Evolutionary conservation across 768 basidiomycete genomes (phyloP).

Genomic region (Mycena polygramma): DNA sequence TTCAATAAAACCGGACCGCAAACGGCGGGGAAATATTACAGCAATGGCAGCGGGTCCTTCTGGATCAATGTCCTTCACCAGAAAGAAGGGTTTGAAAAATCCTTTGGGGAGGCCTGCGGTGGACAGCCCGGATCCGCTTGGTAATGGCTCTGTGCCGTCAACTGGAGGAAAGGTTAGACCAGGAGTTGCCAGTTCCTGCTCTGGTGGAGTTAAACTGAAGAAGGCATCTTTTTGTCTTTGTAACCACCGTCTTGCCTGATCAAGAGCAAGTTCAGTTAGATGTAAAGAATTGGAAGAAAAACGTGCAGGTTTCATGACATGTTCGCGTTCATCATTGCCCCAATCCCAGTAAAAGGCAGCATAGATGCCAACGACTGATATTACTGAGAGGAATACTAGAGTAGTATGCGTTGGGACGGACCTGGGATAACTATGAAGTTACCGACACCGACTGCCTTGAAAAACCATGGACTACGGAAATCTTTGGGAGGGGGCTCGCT

Average conservation of each 20-base stretch:
- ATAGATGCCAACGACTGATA: slow-evolving; percentile 33
- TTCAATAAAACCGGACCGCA: background rate
- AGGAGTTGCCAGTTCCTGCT: slow-evolving; percentile 45
- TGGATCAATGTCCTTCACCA: slow-evolving; percentile 26
- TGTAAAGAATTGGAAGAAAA: background rate
- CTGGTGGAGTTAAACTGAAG: slow-evolving; percentile 59
- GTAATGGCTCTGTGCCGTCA: slow-evolving; percentile 1
- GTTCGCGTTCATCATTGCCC: slow-evolving; percentile 57
- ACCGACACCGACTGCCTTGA: slow-evolving; percentile 32
- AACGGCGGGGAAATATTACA: slow-evolving; percentile 5
- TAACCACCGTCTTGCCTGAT: slow-evolving; percentile 61
- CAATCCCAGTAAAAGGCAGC: slow-evolving; percentile 36
- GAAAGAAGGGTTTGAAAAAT: slow-evolving; percentile 38
- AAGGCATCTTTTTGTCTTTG: slow-evolving; percentile 54
- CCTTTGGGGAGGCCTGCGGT: slow-evolving; percentile 34
- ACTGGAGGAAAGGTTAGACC: background rate
- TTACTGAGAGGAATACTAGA: background rate
- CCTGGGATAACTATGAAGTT: slow-evolving; percentile 37
- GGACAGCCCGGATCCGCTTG: slow-evolving; percentile 11
- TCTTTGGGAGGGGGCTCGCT: slow-evolving; percentile 11
- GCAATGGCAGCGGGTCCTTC: slow-evolving; percentile 34
- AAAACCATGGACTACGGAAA: slow-evolving; percentile 36
- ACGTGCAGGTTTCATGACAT: slow-evolving; percentile 62
- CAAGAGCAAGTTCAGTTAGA: background rate
- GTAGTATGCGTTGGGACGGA: background rate